Evolutionary conservation across 2,329 filamentous ascomycete genomes (phyloP).

Genomic region (Chrysoporthe austroafricana): DNA sequence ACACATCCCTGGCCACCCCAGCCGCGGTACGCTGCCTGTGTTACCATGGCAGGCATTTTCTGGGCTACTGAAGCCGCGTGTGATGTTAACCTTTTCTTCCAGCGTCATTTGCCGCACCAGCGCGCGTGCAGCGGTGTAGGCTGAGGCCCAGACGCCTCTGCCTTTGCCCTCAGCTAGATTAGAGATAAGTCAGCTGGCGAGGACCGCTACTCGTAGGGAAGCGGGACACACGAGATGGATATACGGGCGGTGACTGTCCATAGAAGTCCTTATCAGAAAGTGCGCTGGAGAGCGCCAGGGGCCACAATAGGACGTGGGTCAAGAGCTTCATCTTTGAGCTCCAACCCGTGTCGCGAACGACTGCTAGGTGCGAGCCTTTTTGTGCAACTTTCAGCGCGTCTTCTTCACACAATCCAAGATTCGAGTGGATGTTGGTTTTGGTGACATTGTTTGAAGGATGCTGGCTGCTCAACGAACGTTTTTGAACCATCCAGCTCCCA

Average conservation of each 20-base stretch:
- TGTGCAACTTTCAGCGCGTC: not conserved
- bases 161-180: conserved; percentile 34
- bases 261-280: conserved; percentile 25
- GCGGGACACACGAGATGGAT: conserved; percentile 31
- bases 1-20: conserved; percentile 52
- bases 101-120: conserved; percentile 67
- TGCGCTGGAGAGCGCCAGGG: conserved; percentile 1
- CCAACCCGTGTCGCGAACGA: not conserved
- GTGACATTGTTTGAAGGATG: not conserved
- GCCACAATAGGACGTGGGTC: not conserved
- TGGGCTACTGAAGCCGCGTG: conserved; percentile 41
- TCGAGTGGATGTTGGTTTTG: not conserved
- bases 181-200: not conserved
- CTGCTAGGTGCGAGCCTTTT: not conserved
- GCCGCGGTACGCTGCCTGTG: conserved; percentile 49
- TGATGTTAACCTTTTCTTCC: conserved; percentile 64
- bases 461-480: not conserved
- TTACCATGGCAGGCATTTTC: conserved; percentile 59
- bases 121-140: conserved; percentile 60
- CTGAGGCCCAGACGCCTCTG: conserved; percentile 54
- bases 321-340: conserved; percentile 11
- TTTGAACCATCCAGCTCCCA: not conserved
- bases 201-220: not conserved
- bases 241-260: conserved; percentile 27
- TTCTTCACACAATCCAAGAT: not conserved